Evolutionary conservation across 106 monocot genomes (phyloP).

Genomic region (Dioscorea alata): DNA sequence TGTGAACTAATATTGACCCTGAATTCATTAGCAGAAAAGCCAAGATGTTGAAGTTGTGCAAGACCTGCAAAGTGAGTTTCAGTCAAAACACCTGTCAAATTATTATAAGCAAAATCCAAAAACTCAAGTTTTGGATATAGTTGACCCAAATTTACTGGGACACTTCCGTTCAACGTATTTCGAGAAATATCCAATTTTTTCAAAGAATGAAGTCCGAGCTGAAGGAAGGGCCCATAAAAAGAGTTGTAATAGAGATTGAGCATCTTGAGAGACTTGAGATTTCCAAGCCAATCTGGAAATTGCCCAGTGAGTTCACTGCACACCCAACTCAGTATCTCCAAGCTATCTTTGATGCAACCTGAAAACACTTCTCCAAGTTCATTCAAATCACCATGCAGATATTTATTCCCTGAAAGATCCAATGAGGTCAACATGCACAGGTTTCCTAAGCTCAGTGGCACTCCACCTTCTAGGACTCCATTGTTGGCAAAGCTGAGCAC

Average conservation of each 20-base stretch:
- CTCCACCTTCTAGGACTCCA: no score
- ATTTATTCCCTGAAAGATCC: neutral
- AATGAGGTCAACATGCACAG: neutral
- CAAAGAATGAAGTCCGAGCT: no score
- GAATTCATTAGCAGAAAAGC: neutral
- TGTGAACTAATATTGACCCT: neutral
- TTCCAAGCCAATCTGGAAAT: slow-evolving; percentile 5
- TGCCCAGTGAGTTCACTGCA: neutral
- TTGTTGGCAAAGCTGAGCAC: neutral
- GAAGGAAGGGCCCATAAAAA: slow-evolving; percentile 1
- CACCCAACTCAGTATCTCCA: neutral
- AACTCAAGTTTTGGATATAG: slow-evolving; percentile 7
- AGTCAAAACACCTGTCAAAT: slow-evolving; percentile 18
- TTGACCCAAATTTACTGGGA: slow-evolving; percentile 23
- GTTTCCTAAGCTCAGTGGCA: no score
- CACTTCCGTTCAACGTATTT: no score
- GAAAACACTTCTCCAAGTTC: neutral
- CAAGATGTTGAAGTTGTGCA: neutral
- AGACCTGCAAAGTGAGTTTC: neutral
- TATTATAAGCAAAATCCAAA: slow-evolving; percentile 19
- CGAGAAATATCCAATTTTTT: no score
- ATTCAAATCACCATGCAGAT: neutral
- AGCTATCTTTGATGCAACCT: slow-evolving; percentile 1
- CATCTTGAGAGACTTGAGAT: slow-evolving; percentile 1
- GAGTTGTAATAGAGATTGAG: slow-evolving; percentile 9